These are phyloP conservation scores for Secale cereale DNA, from an alignment of 176 grass and related monocot genomes.

Conservation along the genomic window DNA sequence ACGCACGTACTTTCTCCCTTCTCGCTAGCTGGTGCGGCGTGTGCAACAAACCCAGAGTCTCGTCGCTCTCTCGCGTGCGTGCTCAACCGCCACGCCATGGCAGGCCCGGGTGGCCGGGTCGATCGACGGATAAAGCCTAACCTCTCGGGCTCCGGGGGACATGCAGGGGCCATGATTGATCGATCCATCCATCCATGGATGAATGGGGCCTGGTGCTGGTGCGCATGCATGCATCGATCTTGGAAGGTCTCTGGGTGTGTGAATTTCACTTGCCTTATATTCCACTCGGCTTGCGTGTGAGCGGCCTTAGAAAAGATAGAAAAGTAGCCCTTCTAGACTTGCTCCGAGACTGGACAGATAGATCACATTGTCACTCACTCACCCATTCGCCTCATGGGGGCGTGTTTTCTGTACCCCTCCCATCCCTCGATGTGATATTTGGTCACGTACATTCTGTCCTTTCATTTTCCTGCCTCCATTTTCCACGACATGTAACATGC, in stretches of 20 bases:
- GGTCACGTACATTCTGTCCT: background rate
- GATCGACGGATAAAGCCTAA: background rate
- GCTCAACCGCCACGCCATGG: background rate
- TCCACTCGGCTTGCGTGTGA: background rate
- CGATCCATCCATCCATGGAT: background rate
- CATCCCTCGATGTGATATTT: conserved; percentile 19
- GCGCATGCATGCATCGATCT: background rate
- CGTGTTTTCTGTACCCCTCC: background rate
- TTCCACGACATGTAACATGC: conserved; percentile 20
- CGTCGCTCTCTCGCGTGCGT: background rate
- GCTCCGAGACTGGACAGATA: background rate
- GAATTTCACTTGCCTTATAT: background rate
- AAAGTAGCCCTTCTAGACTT: conserved; percentile 5
- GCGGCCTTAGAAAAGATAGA: background rate
- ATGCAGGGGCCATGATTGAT: background rate
- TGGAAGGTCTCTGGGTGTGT: conserved; percentile 28
- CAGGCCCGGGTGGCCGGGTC: no score
- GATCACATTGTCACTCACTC: background rate
- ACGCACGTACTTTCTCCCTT: background rate
- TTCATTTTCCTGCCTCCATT: background rate
- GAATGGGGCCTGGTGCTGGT: conserved; percentile 8
- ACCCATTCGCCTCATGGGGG: background rate
- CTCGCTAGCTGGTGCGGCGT: background rate
- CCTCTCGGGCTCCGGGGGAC: background rate
- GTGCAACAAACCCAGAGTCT: background rate